Evolutionary conservation across 768 basidiomycete species (phyloP).

Genomic region (Psilocybe tampanensis): DNA sequence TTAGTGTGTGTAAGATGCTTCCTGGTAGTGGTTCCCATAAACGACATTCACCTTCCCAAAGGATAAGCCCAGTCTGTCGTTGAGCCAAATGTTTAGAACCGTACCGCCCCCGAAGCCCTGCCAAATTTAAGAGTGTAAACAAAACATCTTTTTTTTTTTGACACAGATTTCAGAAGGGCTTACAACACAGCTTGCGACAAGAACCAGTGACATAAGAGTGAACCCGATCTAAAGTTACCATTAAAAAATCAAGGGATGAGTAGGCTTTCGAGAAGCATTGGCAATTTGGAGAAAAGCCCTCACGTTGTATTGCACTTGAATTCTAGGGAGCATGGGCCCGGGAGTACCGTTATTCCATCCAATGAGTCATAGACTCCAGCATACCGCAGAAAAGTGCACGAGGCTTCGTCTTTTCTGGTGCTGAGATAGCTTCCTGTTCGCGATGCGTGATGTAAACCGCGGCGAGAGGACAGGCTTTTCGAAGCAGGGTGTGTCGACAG

Average conservation of each 20-base stretch:
- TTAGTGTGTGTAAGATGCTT: neutral
- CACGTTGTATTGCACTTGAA: constrained; percentile 59
- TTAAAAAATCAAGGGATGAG: neutral
- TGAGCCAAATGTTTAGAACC: constrained; percentile 38
- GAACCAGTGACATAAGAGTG: constrained; percentile 22
- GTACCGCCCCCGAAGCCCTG: constrained; percentile 44
- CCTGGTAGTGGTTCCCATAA: neutral
- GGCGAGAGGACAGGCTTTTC: neutral
- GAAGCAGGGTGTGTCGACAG: neutral
- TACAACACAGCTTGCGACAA: constrained; percentile 23
- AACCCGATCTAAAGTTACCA: constrained; percentile 27
- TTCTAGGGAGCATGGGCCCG: constrained; percentile 74
- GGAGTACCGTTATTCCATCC: constrained; percentile 83
- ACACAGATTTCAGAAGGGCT: neutral
- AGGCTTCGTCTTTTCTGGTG: constrained; percentile 18
- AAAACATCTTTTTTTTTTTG: neutral
- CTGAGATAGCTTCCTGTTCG: constrained; percentile 4
- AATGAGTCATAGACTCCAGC: constrained; percentile 56
- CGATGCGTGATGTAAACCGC: neutral
- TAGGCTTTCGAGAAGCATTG: neutral
- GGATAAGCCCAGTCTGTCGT: constrained; percentile 39
- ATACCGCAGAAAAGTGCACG: constrained; percentile 59
- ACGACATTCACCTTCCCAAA: constrained; percentile 39
- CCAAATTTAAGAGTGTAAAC: neutral
- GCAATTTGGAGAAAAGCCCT: constrained; percentile 24